phyloP scores from a whole-genome alignment of 805 yeast species.

The Ogataea neopini region DNA sequence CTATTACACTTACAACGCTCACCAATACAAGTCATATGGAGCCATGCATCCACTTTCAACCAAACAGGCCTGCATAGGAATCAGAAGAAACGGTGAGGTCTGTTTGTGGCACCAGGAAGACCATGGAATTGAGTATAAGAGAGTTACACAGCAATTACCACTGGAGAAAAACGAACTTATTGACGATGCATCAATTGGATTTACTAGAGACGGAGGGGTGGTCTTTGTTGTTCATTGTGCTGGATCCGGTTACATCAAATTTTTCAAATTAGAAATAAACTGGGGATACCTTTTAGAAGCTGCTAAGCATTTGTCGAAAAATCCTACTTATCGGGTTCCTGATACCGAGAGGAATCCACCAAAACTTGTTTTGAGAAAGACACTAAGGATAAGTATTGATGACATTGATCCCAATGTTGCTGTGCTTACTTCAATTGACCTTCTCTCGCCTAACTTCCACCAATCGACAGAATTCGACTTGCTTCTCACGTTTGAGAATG shows the following conservation, averaged over 20 bases:
- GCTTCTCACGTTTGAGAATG: conserved; percentile 42
- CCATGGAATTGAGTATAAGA: conserved; percentile 58
- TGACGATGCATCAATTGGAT: conserved; percentile 51
- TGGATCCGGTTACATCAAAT: conserved; percentile 37
- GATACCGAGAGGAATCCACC: conserved; percentile 45
- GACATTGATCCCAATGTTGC: conserved; percentile 33
- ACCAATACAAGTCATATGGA: conserved; percentile 59
- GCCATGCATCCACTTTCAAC: conserved; percentile 66
- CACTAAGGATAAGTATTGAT: conserved; percentile 29
- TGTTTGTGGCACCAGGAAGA: conserved; percentile 65
- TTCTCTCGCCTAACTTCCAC: conserved; percentile 47
- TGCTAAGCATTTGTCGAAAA: conserved; percentile 45
- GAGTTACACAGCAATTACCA: conserved; percentile 30
- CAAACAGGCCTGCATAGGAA: conserved; percentile 69
- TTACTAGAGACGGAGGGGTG: conserved; percentile 46
- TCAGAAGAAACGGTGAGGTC: conserved; percentile 63
- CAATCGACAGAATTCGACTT: conserved; percentile 47
- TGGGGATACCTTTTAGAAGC: conserved; percentile 58
- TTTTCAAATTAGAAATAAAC: conserved; percentile 46
- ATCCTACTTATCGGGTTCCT: conserved; percentile 54
- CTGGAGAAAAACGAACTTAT: conserved; percentile 34
- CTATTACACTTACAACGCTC: conserved; percentile 55
- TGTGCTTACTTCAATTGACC: conserved; percentile 38
- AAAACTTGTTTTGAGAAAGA: conserved; percentile 35
- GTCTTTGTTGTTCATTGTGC: conserved; percentile 45